phyloP scores from a whole-genome alignment of 495 filamentous ascomycete species.

The Xylaria intraflava region DNA sequence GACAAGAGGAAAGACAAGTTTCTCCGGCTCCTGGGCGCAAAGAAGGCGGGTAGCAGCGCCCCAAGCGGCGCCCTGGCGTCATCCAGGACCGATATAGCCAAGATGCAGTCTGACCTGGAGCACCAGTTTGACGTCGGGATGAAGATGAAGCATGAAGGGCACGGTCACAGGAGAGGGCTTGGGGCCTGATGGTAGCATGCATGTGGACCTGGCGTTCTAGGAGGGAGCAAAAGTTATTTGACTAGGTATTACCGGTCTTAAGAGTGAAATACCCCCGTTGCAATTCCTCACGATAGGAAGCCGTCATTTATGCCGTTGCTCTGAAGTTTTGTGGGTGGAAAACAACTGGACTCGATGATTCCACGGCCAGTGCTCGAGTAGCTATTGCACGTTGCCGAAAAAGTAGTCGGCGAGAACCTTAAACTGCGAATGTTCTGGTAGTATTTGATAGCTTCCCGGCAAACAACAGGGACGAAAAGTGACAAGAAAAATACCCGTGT shows the following conservation, averaged over 20 bases:
- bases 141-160: slow-evolving; percentile 49
- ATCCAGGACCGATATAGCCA: slow-evolving; percentile 29
- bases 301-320: background rate
- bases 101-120: slow-evolving; percentile 50
- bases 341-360: background rate
- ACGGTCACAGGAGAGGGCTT: slow-evolving; percentile 46
- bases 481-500: background rate
- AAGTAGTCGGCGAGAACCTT: background rate
- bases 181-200: slow-evolving; percentile 39
- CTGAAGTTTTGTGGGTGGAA: background rate
- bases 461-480: background rate
- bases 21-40: slow-evolving; percentile 48
- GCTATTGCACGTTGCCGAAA: background rate
- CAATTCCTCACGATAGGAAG: background rate
- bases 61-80: slow-evolving; percentile 3
- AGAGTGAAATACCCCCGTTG: background rate
- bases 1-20: slow-evolving; percentile 49
- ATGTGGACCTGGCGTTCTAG: slow-evolving; percentile 16
- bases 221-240: slow-evolving; percentile 6
- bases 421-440: background rate
- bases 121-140: slow-evolving; percentile 53
- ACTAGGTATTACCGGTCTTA: too few species aligned
- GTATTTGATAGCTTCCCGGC: background rate
- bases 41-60: slow-evolving; percentile 27
- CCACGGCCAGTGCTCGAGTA: background rate